Evolutionary conservation across 1,139 yeast species (phyloP), one percentile per base, ranked within the genome.

Genomic region (Hyphopichia fennica): DNA sequence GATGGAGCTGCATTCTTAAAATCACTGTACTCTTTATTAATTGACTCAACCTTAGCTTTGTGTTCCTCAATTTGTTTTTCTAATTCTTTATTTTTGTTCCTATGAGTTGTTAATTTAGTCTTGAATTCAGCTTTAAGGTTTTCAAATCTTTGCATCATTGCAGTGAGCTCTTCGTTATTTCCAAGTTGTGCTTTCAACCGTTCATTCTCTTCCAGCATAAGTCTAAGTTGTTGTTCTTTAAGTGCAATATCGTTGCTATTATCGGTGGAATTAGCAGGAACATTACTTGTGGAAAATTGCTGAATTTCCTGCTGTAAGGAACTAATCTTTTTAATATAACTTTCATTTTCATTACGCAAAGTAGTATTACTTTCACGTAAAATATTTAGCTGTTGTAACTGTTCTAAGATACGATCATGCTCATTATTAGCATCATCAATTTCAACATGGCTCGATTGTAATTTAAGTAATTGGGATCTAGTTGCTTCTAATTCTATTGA

Each of bases 361-460:
- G 85, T 75, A 14, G 75, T 67, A 54, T 88, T 87, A 53, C 90
- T 84, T 55, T 89, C 96, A 45, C 88, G 78, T 46, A 87, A 67
- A 32, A 87, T 71, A 49, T 81, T 84, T 56, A 89, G 62, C 48
- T 86, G 91, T 43, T 82, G 79, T 41, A 87, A 65, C 56, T 85
- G 87, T 36, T 77, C 78, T 46, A 78, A 55, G 44, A 87, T 62
- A 39, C 74, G 73, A n/a, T 73, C 64, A 41, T 83, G 81, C 34
- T 81, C 82, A 20, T 68, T 60, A 2, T 72, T 57, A 16, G 71
- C 58, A 10, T 66, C 66, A 6, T 71, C 66, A 23, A 77, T 56
- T 40, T 75, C 68, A 4, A 67, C 52, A 25, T 68, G 65, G 25
- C 66, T 59, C 4, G 63, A 52, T 41, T 66, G 66, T 3, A 67